phyloP scores from a whole-genome alignment of 2,329 filamentous ascomycete species.

The Neurospora sp. region DNA sequence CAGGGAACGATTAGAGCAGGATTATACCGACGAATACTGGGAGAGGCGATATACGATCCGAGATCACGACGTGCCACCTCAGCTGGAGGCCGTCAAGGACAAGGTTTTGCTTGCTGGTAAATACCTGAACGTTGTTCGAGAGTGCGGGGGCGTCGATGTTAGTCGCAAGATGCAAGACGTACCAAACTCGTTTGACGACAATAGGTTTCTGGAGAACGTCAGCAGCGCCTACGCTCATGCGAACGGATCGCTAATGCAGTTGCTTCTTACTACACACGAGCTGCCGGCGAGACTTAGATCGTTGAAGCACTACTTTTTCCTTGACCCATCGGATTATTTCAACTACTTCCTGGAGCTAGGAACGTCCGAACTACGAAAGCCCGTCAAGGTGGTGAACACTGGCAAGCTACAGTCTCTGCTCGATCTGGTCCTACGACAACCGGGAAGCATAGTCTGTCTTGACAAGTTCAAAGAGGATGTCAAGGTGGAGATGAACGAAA shows the following conservation, averaged over 20 bases:
- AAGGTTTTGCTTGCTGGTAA: constrained; percentile 94
- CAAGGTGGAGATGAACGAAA: constrained; percentile 94
- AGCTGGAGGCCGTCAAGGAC: constrained; percentile 82
- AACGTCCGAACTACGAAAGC: constrained; percentile 80
- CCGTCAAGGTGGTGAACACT: constrained; percentile 79
- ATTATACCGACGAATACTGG: constrained; percentile 99
- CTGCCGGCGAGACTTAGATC: constrained; percentile 79
- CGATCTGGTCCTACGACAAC: constrained; percentile 93
- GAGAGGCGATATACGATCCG: constrained; percentile 94
- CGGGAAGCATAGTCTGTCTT: constrained; percentile 83
- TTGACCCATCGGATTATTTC: constrained; percentile 96
- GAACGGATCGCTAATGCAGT: constrained; percentile 82
- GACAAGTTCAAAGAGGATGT: constrained; percentile 98
- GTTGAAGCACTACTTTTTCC: constrained; percentile 97
- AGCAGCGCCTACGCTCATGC: constrained; percentile 91
- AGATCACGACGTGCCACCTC: constrained; percentile 82
- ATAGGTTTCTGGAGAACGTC: constrained; percentile 87
- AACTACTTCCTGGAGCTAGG: constrained; percentile 93
- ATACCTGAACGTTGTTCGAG: constrained; percentile 93
- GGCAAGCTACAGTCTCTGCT: constrained; percentile 89
- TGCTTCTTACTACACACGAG: constrained; percentile 86
- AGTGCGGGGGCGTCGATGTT: constrained; percentile 92
- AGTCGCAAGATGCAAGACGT: constrained; percentile 81
- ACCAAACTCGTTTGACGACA: constrained; percentile 88
- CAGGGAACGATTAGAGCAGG: constrained; percentile 80